Percentiles rank a stretch among this genome's conserved stretches.
phyloP scores from a whole-genome alignment of 768 basidiomycete genomes.

The Termitomyces sp. region DNA sequence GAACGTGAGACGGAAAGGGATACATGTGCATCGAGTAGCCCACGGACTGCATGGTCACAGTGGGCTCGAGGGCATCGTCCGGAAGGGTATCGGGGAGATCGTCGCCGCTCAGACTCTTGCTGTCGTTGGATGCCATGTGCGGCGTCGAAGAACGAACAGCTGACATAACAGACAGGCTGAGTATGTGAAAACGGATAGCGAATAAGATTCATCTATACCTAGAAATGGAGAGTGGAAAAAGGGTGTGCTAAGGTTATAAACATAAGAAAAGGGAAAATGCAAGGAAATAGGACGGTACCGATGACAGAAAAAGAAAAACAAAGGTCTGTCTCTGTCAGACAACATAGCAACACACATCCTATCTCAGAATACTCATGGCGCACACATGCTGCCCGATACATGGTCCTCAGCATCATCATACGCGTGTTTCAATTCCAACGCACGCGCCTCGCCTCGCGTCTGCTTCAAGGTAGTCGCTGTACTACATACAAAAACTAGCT shows the following conservation, averaged over 20 bases:
- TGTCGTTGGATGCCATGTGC: slow-evolving; percentile 27
- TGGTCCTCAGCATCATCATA: not conserved
- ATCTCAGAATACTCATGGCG: slow-evolving; percentile 8
- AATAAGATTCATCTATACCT: slow-evolving; percentile 3
- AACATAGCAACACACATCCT: slow-evolving; percentile 11
- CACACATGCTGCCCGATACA: slow-evolving; percentile 5
- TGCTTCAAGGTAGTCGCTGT: slow-evolving; percentile 12
- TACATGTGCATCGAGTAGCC: slow-evolving; percentile 66
- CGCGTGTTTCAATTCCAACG: slow-evolving; percentile 6
- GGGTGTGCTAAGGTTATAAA: not conserved
- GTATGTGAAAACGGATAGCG: slow-evolving; percentile 13
- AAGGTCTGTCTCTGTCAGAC: slow-evolving; percentile 3
- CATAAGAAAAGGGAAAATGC: slow-evolving; percentile 9
- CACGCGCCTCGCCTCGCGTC: not conserved
- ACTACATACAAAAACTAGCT: slow-evolving; percentile 14
- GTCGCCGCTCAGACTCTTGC: slow-evolving; percentile 27
- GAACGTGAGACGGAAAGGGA: slow-evolving; percentile 49
- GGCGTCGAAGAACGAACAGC: slow-evolving; percentile 12
- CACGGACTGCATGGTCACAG: slow-evolving; percentile 41
- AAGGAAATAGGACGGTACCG: slow-evolving; percentile 1
- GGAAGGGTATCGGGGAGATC: slow-evolving; percentile 29
- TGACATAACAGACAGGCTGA: slow-evolving; percentile 18
- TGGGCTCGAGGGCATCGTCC: slow-evolving; percentile 26
- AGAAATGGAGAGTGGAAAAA: not conserved
- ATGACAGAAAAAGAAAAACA: slow-evolving; percentile 2